Percentiles rank a stretch among this genome's conserved stretches.
Conservation (phyloP, 2,329 filamentous ascomycete genomes). For the Cordyceps pruinosa region DNA sequence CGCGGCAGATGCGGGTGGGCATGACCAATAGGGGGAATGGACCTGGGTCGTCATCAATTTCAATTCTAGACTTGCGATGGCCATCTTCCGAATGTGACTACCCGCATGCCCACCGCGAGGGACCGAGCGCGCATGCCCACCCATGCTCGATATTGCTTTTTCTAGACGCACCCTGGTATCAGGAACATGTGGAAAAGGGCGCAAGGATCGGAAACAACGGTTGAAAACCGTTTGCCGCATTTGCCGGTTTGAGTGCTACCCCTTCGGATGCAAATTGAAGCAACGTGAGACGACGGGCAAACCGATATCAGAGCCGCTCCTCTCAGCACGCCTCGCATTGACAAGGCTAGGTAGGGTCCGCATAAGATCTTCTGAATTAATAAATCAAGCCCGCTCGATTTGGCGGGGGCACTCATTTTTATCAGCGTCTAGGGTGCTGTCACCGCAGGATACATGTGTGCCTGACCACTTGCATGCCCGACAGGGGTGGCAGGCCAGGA, state of each 20-base stretch:
- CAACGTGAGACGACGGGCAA: too few species aligned
- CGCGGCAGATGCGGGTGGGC: background rate
- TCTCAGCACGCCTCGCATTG: too few species aligned
- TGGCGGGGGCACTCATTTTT: background rate
- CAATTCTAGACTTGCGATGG: background rate
- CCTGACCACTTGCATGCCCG: too few species aligned
- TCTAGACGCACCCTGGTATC: background rate
- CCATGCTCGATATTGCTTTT: background rate
- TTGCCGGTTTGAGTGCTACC: too few species aligned
- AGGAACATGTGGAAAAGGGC: background rate
- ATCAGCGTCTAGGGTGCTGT: background rate
- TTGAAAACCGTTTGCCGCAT: background rate
- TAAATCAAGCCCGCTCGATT: background rate
- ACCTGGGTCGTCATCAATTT: background rate
- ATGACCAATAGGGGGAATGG: background rate
- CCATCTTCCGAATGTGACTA: background rate
- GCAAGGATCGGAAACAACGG: background rate
- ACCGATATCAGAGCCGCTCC: too few species aligned
- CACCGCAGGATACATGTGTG: too few species aligned
- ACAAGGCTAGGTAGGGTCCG: background rate
- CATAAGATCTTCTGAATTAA: conserved; percentile 2
- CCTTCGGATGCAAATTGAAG: too few species aligned
- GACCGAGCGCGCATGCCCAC: background rate
- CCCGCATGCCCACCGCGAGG: background rate
- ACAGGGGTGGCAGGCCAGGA: too few species aligned